Conservation (phyloP, 306 rosid species). For the Prunus mume region DNA sequence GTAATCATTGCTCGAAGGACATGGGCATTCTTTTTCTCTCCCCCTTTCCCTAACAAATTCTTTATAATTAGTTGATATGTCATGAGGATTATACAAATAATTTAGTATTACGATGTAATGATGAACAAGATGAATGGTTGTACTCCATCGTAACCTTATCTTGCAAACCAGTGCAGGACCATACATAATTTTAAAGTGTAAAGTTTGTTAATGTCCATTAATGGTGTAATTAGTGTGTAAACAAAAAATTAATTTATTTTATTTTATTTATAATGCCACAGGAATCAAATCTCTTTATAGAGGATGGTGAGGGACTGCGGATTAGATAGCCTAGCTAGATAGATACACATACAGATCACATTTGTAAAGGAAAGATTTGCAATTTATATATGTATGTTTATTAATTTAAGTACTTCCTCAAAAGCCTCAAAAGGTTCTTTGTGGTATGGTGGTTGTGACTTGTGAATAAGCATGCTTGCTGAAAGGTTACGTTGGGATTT, state of each 20-base stretch:
- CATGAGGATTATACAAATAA: conserved; percentile 8
- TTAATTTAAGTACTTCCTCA: neutral
- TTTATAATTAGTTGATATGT: conserved; percentile 10
- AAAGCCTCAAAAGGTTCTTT: conserved; percentile 28
- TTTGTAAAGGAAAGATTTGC: conserved; percentile 6
- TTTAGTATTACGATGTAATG: conserved; percentile 4
- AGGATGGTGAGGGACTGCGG: conserved; percentile 9
- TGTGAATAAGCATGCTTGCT: conserved; percentile 15
- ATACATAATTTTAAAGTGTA: neutral
- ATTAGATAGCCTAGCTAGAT: conserved; percentile 10
- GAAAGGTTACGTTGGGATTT: conserved; percentile 8
- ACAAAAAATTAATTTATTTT: neutral
- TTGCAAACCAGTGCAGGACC: neutral
- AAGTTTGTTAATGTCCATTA: conserved; percentile 15
- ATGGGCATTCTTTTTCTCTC: conserved; percentile 1
- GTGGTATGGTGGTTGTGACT: conserved; percentile 17
- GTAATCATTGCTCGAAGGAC: conserved; percentile 19
- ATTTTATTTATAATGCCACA: neutral
- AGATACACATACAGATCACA: neutral
- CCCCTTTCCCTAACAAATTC: conserved; percentile 2
- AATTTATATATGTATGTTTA: neutral
- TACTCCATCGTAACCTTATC: conserved; percentile 3
- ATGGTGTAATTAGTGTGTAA: conserved; percentile 10
- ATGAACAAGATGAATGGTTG: conserved; percentile 22
- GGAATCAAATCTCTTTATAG: conserved; percentile 22